Base-by-base conservation (phyloP, 345 rosid species). In the Aethionema arabicum region DNA sequence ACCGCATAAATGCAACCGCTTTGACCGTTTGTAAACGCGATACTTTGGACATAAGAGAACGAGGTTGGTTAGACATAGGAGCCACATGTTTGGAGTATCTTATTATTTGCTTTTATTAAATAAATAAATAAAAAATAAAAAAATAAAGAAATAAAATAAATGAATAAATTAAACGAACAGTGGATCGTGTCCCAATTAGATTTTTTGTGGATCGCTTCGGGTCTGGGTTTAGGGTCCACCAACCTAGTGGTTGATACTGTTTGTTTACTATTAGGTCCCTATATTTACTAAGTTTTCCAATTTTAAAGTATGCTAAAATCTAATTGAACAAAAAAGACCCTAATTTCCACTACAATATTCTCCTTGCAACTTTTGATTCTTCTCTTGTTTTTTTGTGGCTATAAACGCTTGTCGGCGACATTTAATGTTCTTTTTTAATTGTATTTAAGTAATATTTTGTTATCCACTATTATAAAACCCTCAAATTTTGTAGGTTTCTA, bases 131-230 rank as follows among this genome's bases (percentile, higher is more conserved):
- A 21, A 21, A 21, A 12, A 27, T 3, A 1, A 46, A 66, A 1
- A 21, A 21, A 21, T 39, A 39, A 4, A 49, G 1, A 21, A 12
- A 27, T 3, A 1, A 46, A 66, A 1, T 1, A 21, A 21, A 21
- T 21, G 1, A 21, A 21, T 21, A 56, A 32, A n/a, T 14, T 49
- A 65, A 40, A 67, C 65, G 72, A 65, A 67, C 37, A 58, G 44
- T 41, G 10, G 51, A 59, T 16, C 59, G 45, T 59, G 72, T 40
- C 32, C 71, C 64, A 66, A 56, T 66, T 57, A 57, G 43, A 48
- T 56, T 56, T 56, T 21, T 29, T 37, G 32, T 65, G 62, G 62
- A 36, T 54, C 27, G 52, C 37, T 21, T 27, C 3, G 45, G 11
- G 59, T 31, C 12, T 40, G 30, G 49, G 31, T 65, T 37, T 35